phyloP scores from a whole-genome alignment of 2,329 filamentous ascomycete genomes.

The Botrytis aclada region DNA sequence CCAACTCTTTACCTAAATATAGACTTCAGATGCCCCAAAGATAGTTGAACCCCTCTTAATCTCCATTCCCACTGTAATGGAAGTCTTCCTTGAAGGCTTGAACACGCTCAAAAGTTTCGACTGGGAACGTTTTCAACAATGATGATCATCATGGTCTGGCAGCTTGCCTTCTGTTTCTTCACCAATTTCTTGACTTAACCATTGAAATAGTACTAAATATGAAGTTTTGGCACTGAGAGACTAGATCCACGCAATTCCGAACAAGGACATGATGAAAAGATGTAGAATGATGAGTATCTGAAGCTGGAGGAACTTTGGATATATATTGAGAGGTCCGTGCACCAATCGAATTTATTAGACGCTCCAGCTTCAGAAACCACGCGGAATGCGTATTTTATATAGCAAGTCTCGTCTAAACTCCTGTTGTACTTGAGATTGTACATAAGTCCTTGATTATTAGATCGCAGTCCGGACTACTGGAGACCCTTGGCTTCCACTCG shows the following conservation, averaged over 20 bases:
- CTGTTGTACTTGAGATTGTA: neutral
- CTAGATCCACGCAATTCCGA: neutral
- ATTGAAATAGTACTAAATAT: neutral
- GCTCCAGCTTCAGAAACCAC: neutral
- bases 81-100: neutral
- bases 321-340: neutral
- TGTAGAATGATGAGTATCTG: neutral
- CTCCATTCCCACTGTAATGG: neutral
- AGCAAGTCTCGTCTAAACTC: neutral
- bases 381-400: neutral
- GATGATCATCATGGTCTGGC: neutral
- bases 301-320: neutral
- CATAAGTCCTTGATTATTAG: neutral
- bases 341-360: neutral
- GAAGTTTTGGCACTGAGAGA: no score
- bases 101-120: neutral
- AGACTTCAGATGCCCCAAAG: neutral
- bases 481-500: neutral
- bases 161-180: neutral
- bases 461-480: neutral
- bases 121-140: neutral
- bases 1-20: neutral
- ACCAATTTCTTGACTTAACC: no score
- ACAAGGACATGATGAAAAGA: neutral
- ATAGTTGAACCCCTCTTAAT: neutral